Percentiles rank a stretch among this genome's conserved stretches.
These are phyloP conservation scores for Beta corolliflora DNA, from an alignment of 179 eudicot genomes.

Conservation along the genomic window DNA sequence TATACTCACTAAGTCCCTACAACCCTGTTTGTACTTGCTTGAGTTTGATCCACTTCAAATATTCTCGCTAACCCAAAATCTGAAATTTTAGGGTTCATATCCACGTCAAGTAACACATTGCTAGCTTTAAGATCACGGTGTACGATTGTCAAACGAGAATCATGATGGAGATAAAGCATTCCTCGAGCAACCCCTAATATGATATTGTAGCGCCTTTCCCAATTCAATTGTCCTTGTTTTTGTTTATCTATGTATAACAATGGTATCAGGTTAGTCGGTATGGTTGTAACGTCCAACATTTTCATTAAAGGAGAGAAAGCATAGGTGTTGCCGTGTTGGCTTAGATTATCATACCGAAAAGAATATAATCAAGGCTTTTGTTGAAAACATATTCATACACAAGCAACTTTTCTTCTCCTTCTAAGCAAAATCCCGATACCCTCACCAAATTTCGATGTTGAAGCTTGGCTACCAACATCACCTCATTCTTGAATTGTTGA, in stretches of 20 bases:
- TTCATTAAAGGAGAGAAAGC: too few species aligned
- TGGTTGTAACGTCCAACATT: too few species aligned
- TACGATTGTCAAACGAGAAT: conserved; percentile 45
- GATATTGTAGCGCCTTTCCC: conserved; percentile 38
- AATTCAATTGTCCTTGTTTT: conserved; percentile 26
- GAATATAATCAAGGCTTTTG: conserved; percentile 27
- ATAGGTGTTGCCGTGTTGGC: too few species aligned
- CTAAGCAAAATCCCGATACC: conserved; percentile 29
- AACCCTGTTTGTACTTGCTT: conserved; percentile 38
- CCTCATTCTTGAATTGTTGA: conserved; percentile 30
- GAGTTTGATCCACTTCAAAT: conserved; percentile 43
- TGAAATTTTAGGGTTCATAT: conserved; percentile 52
- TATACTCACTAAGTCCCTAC: conserved; percentile 50
- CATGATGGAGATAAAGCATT: conserved; percentile 58
- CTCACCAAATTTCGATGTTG: conserved; percentile 32
- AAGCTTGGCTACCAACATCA: conserved; percentile 28
- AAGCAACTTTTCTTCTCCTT: conserved; percentile 28
- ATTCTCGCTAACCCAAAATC: conserved; percentile 55
- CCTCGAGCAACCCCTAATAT: conserved; percentile 55
- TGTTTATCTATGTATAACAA: conserved; percentile 15
- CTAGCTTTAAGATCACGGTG: conserved; percentile 61
- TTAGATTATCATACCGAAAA: conserved; percentile 23
- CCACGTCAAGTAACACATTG: conserved; percentile 31
- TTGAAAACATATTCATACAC: conserved; percentile 33
- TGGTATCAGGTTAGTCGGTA: too few species aligned